Percentiles rank a stretch among this genome's conserved stretches.
Evolutionary conservation across 2,329 filamentous ascomycete species (phyloP).

Genomic region (Stemphylium beticola): DNA sequence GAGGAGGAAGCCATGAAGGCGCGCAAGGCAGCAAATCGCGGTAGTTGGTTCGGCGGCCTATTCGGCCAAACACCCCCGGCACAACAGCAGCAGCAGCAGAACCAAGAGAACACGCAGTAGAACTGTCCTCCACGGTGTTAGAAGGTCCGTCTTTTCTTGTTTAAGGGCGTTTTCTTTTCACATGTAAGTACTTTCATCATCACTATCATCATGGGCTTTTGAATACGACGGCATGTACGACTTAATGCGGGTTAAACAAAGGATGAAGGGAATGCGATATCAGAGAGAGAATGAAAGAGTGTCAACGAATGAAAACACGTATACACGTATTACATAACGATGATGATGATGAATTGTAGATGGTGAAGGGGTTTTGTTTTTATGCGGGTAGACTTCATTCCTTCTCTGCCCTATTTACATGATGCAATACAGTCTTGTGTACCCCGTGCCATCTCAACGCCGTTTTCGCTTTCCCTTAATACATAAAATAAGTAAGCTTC

Average conservation of each 20-base stretch:
- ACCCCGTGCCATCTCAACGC: no score
- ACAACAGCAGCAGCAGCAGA: conserved; percentile 14
- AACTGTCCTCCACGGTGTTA: neutral
- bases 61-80: conserved; percentile 47
- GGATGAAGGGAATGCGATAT: neutral
- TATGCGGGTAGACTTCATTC: neutral
- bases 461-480: no score
- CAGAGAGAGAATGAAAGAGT: neutral
- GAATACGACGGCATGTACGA: conserved; percentile 12
- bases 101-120: conserved; percentile 12
- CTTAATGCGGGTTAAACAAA: conserved; percentile 11
- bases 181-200: conserved; percentile 11
- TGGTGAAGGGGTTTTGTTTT: neutral
- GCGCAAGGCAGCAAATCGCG: conserved; percentile 53
- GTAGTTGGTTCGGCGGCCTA: conserved; percentile 56
- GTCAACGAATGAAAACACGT: neutral
- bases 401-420: neutral
- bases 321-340: neutral
- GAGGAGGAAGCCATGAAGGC: conserved; percentile 49
- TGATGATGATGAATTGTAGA: neutral
- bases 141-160: neutral
- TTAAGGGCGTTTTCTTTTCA: neutral
- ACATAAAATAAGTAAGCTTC: no score
- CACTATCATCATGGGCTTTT: conserved; percentile 1
- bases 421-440: neutral